Conservation (phyloP, 768 basidiomycete genomes). For the Tephrocybe sp. region DNA sequence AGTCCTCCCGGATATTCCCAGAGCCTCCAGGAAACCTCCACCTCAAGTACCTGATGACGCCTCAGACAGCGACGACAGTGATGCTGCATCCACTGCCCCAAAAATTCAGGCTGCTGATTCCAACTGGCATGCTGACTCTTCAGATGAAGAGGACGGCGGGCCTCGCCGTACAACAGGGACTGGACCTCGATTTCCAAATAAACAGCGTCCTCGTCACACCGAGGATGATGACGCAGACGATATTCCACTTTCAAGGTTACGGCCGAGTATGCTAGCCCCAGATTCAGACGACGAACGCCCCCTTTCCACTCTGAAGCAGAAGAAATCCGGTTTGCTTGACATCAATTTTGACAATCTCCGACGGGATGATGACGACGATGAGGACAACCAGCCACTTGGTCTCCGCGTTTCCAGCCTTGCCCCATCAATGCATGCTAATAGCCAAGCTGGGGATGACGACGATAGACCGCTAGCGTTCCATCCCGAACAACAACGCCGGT, state of each 20-base stretch:
- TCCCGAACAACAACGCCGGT: conserved; percentile 77
- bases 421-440: conserved; percentile 21
- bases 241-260: conserved; percentile 64
- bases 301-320: conserved; percentile 54
- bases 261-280: conserved; percentile 29
- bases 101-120: conserved; percentile 13
- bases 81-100: conserved; percentile 19
- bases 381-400: conserved; percentile 73
- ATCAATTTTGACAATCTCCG: conserved; percentile 38
- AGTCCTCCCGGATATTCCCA: conserved; percentile 43
- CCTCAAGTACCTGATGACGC: conserved; percentile 43
- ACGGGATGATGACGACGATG: conserved; percentile 46
- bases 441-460: conserved; percentile 55
- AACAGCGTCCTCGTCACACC: conserved; percentile 18
- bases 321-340: conserved; percentile 42
- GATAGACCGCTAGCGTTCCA: conserved; percentile 71
- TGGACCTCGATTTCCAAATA: conserved; percentile 51
- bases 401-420: conserved; percentile 57
- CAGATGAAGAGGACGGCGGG: conserved; percentile 60
- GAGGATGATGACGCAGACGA: conserved; percentile 74
- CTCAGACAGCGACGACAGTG: conserved; percentile 56
- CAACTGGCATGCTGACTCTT: conserved; percentile 56
- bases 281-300: conserved; percentile 78
- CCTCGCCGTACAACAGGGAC: conserved; percentile 59
- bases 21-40: conserved; percentile 35